These are phyloP conservation scores for Pisolithus thermaeus DNA, from an alignment of 1,284 basidiomycete species.

Conservation along the genomic window DNA sequence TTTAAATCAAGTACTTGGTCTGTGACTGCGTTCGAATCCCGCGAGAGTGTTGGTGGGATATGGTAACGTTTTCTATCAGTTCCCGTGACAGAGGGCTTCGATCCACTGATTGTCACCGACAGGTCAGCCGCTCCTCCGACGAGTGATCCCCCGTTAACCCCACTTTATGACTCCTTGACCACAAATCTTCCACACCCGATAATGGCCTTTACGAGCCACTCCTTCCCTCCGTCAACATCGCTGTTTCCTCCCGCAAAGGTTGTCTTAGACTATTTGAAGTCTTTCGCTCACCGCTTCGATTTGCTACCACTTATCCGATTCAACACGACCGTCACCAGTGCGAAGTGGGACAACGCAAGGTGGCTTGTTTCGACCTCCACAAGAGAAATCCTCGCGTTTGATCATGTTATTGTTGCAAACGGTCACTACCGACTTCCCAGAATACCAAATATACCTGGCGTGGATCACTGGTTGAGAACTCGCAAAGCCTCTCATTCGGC, in stretches of 20 bases:
- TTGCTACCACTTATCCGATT: constrained; percentile 52
- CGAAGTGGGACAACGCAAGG: constrained; percentile 35
- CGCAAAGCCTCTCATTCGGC: constrained; percentile 55
- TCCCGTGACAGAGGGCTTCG: not conserved
- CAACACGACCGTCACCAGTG: constrained; percentile 40
- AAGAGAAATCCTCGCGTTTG: constrained; percentile 39
- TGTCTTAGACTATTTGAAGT: constrained; percentile 57
- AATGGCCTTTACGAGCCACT: constrained; percentile 60
- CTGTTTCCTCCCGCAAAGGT: constrained; percentile 55
- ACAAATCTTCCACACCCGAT: constrained; percentile 72
- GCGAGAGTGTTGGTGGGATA: constrained; percentile 62
- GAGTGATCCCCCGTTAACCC: constrained; percentile 52
- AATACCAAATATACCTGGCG: constrained; percentile 52
- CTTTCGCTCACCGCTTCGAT: constrained; percentile 53
- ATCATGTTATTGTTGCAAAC: constrained; percentile 64
- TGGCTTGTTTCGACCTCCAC: constrained; percentile 47
- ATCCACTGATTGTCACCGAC: constrained; percentile 6
- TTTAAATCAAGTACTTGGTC: constrained; percentile 54
- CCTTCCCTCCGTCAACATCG: constrained; percentile 64
- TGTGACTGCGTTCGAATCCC: constrained; percentile 53
- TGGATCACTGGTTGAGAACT: constrained; percentile 48
- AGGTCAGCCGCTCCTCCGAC: constrained; percentile 54
- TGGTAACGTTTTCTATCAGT: constrained; percentile 44
- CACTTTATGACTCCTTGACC: constrained; percentile 69
- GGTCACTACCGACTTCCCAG: constrained; percentile 65